Percentiles rank a stretch among this genome's conserved stretches.
These are phyloP conservation scores for Teratosphaeria viscida DNA, from an alignment of 2,329 filamentous ascomycete genomes.

Conservation along the genomic window DNA sequence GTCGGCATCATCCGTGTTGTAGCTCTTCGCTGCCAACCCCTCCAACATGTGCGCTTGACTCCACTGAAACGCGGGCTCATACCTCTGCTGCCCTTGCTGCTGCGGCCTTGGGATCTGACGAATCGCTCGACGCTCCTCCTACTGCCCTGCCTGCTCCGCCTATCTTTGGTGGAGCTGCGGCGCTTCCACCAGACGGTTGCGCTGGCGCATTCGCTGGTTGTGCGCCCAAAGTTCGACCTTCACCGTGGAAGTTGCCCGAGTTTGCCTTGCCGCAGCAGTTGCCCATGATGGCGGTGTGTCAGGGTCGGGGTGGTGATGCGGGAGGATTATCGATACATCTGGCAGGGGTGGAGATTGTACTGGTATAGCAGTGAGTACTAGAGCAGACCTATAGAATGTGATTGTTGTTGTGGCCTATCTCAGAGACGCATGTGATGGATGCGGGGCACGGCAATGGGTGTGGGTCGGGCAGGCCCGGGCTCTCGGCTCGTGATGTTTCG, in stretches of 20 bases:
- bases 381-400: too few relatives aligned
- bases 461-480: background rate
- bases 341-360: background rate
- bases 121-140: constrained; percentile 42
- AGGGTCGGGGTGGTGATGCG: constrained; percentile 1
- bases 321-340: background rate
- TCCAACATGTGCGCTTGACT: too few relatives aligned
- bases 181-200: constrained; percentile 30
- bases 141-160: constrained; percentile 25
- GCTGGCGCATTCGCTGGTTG: constrained; percentile 33
- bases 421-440: background rate
- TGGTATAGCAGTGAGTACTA: too few relatives aligned
- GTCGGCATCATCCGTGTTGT: too few relatives aligned
- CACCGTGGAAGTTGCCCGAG: constrained; percentile 54
- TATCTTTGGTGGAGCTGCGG: constrained; percentile 30
- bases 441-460: background rate
- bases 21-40: too few relatives aligned
- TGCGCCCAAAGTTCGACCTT: constrained; percentile 61
- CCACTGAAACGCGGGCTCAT: constrained; percentile 3
- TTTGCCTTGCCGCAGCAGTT: constrained; percentile 71
- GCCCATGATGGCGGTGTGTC: constrained; percentile 51
- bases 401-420: background rate
- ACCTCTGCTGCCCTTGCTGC: constrained; percentile 83
- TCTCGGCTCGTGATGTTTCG: background rate
- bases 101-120: constrained; percentile 53